Evolutionary conservation across 768 basidiomycete genomes (phyloP), one percentile per base, ranked within the genome.

Genomic region (Mycena indigotica): DNA sequence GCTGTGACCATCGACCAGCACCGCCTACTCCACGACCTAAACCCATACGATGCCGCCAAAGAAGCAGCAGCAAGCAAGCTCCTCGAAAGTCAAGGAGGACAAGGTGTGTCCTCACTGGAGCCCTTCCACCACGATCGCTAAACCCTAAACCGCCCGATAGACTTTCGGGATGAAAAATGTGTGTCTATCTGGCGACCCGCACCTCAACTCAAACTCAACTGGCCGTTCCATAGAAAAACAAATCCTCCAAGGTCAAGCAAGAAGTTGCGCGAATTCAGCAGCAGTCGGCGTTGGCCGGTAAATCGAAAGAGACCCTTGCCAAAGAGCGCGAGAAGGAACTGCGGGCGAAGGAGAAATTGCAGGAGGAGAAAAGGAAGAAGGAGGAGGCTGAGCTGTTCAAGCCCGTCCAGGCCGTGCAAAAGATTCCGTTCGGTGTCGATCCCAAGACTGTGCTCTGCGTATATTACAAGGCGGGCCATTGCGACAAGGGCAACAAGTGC

Each of bases 401-500:
- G 67, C 88, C 92, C 46, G 86, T 87, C 50, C 87, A 91, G 69
- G 68, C n/a, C 6, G 23, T 77, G 50, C 93, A 94, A 78, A 94
- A 91, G 69, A 82, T 98, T 40, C 93, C 96, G 0, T 93, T 96
- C 57, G 96, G 96, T 23, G 93, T 95, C 45, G 95, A 98, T 73
- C 96, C 95, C 25, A 98, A 97, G 81, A 94, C 92, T 15, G 77
- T 98, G 29, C 78, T 98, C 29, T 98, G 97, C 70, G 88, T 82
- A 25, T 98, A 88, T 78, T 95, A 80, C 81, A 98, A 98, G 75
- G 88, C 91, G 13, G 95, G 96, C 3, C 81, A 75, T 50, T 99
- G 96, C 69, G 94, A 96, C 24, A 98, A 98, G 79, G 96, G 93
- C 24, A 85, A 65, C 71, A 93, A 93, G 77, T 98, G 97, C 78